Conservation (phyloP, 2,329 filamentous ascomycete species). For the Neurospora sp. region DNA sequence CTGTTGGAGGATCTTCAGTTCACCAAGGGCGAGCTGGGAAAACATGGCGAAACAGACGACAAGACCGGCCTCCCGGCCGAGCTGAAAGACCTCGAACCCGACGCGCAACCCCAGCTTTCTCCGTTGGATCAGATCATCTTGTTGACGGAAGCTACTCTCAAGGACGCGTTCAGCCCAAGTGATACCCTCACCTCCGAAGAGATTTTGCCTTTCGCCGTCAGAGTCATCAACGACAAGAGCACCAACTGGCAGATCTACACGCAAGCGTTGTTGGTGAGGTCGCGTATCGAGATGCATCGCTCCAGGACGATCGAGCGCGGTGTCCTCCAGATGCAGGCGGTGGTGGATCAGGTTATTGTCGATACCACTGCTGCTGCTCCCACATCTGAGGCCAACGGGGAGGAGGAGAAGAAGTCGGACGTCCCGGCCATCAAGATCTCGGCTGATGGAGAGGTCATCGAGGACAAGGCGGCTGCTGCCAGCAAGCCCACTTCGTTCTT, state of each 20-base stretch:
- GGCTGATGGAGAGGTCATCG: slow-evolving; percentile 21
- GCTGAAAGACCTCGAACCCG: slow-evolving; percentile 59
- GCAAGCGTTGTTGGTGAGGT: slow-evolving; percentile 80
- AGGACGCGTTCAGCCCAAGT: slow-evolving; percentile 73
- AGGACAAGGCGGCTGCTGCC: slow-evolving; percentile 4
- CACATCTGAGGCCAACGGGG: slow-evolving; percentile 21
- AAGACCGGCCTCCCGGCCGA: slow-evolving; percentile 41
- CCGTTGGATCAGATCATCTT: slow-evolving; percentile 86
- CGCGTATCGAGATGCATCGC: slow-evolving; percentile 78
- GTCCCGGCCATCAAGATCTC: slow-evolving; percentile 39
- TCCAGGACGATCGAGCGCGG: slow-evolving; percentile 83
- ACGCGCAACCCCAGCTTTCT: slow-evolving; percentile 71
- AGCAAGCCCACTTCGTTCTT: slow-evolving; percentile 67
- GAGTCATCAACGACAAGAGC: slow-evolving; percentile 78
- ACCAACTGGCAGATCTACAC: slow-evolving; percentile 99
- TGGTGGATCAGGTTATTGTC: slow-evolving; percentile 89
- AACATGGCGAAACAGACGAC: slow-evolving; percentile 29
- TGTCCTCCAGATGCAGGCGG: slow-evolving; percentile 83
- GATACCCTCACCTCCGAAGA: slow-evolving; percentile 89
- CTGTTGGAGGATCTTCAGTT: slow-evolving; percentile 83
- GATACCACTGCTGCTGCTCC: slow-evolving; percentile 48
- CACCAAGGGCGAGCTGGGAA: slow-evolving; percentile 34
- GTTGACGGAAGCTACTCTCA: slow-evolving; percentile 78
- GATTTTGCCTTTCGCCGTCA: slow-evolving; percentile 79
- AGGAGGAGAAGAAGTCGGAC: slow-evolving; percentile 22